phyloP scores from a whole-genome alignment of 192 early-diverging fungal species.

The Coemansia sp. region DNA sequence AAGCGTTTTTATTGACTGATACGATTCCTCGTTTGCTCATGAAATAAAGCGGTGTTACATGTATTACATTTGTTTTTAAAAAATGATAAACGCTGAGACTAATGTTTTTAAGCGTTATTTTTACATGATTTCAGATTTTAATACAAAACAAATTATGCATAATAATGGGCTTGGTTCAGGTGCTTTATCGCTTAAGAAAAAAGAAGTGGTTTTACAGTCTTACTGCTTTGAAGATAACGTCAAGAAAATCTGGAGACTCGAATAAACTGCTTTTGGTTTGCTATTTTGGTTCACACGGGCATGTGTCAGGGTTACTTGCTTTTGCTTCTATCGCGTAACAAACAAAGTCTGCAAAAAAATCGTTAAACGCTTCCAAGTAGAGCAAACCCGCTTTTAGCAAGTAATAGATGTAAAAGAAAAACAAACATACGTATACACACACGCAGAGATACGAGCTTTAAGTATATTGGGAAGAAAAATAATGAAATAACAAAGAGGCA shows the following conservation, averaged over 20 bases:
- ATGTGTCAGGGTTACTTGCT: background rate
- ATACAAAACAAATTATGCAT: too few relatives aligned
- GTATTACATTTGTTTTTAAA: too few relatives aligned
- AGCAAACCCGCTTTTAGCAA: background rate
- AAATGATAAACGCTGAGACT: too few relatives aligned
- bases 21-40: background rate
- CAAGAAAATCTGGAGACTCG: background rate
- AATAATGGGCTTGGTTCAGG: too few relatives aligned
- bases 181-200: too few relatives aligned
- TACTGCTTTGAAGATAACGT: background rate
- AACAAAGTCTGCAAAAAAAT: background rate
- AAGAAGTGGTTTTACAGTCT: too few relatives aligned
- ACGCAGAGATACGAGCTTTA: too few relatives aligned
- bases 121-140: too few relatives aligned
- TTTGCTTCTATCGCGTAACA: slow-evolving; percentile 4
- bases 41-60: background rate
- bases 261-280: background rate
- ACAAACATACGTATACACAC: too few relatives aligned
- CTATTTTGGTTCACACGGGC: background rate
- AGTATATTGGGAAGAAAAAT: too few relatives aligned
- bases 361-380: background rate
- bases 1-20: background rate
- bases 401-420: background rate
- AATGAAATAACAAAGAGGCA: too few relatives aligned
- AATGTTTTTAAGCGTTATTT: too few relatives aligned